Evolutionary conservation across 352 stramenopile genomes (phyloP), one percentile per base, ranked within the genome.

Genomic region (Globisporangium radiosum): DNA sequence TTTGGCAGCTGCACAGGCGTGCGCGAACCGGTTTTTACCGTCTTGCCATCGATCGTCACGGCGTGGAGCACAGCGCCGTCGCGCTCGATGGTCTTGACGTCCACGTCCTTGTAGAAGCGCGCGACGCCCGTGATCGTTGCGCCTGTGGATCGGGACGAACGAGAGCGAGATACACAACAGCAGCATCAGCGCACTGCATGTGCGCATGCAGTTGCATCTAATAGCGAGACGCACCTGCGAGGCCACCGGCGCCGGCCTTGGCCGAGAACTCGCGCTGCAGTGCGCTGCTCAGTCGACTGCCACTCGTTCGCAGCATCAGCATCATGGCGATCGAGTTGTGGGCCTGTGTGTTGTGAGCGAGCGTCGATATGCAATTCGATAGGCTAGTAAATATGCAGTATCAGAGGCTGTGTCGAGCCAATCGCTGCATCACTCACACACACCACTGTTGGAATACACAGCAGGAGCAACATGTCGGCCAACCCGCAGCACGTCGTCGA

Each of bases 401-500:
- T 6, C 43, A 17, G 43, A 11, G 5, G 25, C 45, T 50, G 25
- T 9, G n/a, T 13, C 15, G 25, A 45, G 40, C 40, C 6, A 50
- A 36, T 25, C 25, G 25, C 25, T 25, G 5, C 45, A 33, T 33
- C 15, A 50, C 4, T 33, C 45, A 50, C 5, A 50, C 7, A 10
- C 39, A 10, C 37, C n/a, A 4, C 38, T 7, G 38, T 19, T 52
- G 10, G 25, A n/a, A 44, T 40, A 17, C 7, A 43, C 15, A 57
- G 54, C 42, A 57, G 25, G 25, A 25, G 25, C 25, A 47, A 7
- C 9, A 92, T 93, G 81, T 86, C 81, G 63, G 68, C 81, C 38
- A 93, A 93, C 65, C 81, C 81, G 64, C 81, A 94, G 79, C 85
- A 94, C 57, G 81, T 92, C 40, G 80, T 95, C 60, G 85, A 95